A percentile compares a stretch with the other conserved stretches of the same genome.
Conservation (phyloP, 345 rosid genomes). For the Aquilaria sinensis region DNA sequence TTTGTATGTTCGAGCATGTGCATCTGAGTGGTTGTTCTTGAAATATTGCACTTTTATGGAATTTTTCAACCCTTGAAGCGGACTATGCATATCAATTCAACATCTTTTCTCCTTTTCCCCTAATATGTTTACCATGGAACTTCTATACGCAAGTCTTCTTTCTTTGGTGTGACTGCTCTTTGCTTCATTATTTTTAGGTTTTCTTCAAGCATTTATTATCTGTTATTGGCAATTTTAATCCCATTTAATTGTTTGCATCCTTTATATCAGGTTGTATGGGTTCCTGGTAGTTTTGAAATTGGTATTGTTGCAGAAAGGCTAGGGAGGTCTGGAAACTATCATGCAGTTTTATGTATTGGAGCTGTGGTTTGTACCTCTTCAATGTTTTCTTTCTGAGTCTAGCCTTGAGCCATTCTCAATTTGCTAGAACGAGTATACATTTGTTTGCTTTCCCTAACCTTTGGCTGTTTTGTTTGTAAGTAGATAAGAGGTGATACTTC, state of each 20-base stretch:
- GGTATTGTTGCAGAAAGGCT: conserved; percentile 67
- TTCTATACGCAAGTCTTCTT: neutral
- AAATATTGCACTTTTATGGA: no score
- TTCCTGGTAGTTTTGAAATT: conserved; percentile 91
- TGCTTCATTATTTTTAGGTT: no score
- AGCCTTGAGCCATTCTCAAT: neutral
- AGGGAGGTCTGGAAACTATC: conserved; percentile 65
- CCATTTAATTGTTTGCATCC: neutral
- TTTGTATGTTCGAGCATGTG: neutral
- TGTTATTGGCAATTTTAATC: neutral
- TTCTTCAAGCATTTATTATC: neutral
- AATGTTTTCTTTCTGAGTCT: neutral
- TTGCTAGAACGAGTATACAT: neutral
- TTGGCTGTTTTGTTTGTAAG: conserved; percentile 8
- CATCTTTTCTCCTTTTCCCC: neutral
- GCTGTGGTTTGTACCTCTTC: conserved; percentile 75
- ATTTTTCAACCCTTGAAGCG: no score
- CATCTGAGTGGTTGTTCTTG: neutral
- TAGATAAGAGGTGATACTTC: conserved; percentile 96
- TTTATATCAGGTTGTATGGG: conserved; percentile 78
- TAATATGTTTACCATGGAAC: neutral
- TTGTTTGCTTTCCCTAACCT: conserved; percentile 12
- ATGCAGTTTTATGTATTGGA: conserved; percentile 83
- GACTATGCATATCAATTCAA: neutral
- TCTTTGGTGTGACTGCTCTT: neutral